These are phyloP conservation scores for Cercospora canescens DNA, from an alignment of 2,329 filamentous ascomycete species.

Conservation along the genomic window DNA sequence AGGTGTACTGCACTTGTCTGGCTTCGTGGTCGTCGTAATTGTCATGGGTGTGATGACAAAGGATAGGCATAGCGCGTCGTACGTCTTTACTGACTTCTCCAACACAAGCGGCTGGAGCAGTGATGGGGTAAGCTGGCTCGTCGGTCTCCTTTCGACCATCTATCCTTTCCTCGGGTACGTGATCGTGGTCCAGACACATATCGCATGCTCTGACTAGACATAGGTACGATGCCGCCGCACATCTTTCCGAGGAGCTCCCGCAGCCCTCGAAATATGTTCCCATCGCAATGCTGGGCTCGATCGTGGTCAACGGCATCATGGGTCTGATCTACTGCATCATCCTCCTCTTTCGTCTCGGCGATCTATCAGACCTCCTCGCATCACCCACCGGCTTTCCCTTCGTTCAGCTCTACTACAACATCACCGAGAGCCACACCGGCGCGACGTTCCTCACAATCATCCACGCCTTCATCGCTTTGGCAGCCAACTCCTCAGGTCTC, in stretches of 20 bases:
- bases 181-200: neutral
- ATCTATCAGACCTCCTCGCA: conserved; percentile 23
- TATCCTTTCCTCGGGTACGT: conserved; percentile 22
- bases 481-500: conserved; percentile 37
- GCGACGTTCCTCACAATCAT: conserved; percentile 37
- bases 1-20: conserved; percentile 49
- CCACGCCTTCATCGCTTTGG: conserved; percentile 32
- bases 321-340: conserved; percentile 20
- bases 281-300: conserved; percentile 26
- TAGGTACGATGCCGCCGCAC: conserved; percentile 20
- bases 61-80: conserved; percentile 38
- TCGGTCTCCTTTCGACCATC: conserved; percentile 21
- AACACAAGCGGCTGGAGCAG: conserved; percentile 24
- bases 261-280: conserved; percentile 27
- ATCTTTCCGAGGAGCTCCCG: conserved; percentile 27
- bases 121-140: conserved; percentile 20
- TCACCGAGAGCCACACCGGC: conserved; percentile 24
- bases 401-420: conserved; percentile 28
- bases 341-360: conserved; percentile 25
- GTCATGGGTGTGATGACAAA: conserved; percentile 40
- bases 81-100: conserved; percentile 21
- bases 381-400: conserved; percentile 29
- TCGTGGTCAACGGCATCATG: conserved; percentile 24
- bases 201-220: neutral
- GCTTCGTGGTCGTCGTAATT: conserved; percentile 46